These are phyloP conservation scores for Jatropha podagrica DNA, from an alignment of 441 rosid species.

Conservation along the genomic window DNA sequence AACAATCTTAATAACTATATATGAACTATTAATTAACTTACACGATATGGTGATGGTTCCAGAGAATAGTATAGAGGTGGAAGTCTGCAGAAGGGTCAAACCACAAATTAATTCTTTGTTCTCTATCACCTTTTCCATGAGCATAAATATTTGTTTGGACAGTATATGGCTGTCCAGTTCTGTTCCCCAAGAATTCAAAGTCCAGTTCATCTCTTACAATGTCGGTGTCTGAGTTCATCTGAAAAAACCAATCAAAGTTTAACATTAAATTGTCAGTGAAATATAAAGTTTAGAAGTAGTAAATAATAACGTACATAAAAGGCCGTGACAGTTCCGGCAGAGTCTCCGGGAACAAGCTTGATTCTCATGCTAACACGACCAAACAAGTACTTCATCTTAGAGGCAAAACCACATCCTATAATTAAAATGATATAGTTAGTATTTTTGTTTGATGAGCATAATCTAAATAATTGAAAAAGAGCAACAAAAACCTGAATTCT, in stretches of 20 bases:
- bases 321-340: constrained; percentile 98
- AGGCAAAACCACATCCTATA: constrained; percentile 90
- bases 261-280: neutral
- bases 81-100: constrained; percentile 83
- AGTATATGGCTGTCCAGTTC: constrained; percentile 75
- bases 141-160: constrained; percentile 87
- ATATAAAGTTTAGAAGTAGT: neutral
- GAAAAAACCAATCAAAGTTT: constrained; percentile 1
- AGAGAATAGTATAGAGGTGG: constrained; percentile 65
- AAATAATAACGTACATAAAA: constrained; percentile 52
- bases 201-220: constrained; percentile 85
- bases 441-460: neutral
- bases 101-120: constrained; percentile 88
- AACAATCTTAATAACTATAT: no score
- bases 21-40: constrained; percentile 34
- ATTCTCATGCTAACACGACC: constrained; percentile 96
- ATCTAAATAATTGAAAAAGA: no score
- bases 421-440: neutral
- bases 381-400: constrained; percentile 76
- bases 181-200: constrained; percentile 89
- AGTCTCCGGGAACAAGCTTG: constrained; percentile 87
- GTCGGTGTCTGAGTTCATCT: constrained; percentile 89
- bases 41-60: constrained; percentile 75
- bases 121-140: constrained; percentile 79
- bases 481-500: constrained; percentile 49